These are phyloP conservation scores for Taxillus chinensis DNA, from an alignment of 164 flowering plant species.

Conservation along the genomic window DNA sequence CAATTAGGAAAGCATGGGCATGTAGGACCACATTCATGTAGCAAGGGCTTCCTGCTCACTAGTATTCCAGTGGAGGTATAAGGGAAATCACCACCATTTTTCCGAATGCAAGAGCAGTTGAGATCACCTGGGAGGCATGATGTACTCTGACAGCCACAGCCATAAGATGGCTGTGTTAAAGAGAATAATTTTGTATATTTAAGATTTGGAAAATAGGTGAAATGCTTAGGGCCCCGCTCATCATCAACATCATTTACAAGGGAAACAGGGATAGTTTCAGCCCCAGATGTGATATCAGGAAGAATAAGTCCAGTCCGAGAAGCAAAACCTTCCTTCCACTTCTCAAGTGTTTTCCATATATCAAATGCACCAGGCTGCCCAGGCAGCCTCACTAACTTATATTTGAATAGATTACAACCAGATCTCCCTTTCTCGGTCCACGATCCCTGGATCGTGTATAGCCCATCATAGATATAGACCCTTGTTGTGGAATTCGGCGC, in stretches of 20 bases:
- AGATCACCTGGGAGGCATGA: slow-evolving; percentile 4
- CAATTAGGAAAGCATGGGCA: slow-evolving; percentile 4
- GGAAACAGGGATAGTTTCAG: not conserved
- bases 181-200: not conserved
- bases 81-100: slow-evolving; percentile 1
- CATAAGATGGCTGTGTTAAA: not conserved
- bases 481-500: no score
- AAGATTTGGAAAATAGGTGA: not conserved
- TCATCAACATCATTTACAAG: slow-evolving; percentile 6
- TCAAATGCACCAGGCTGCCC: no score
- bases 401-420: no score
- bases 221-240: slow-evolving; percentile 1
- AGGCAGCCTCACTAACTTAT: no score
- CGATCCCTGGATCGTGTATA: no score
- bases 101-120: slow-evolving; percentile 4
- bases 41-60: not conserved
- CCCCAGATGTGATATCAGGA: not conserved
- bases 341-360: not conserved
- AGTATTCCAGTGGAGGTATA: not conserved
- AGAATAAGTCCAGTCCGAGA: slow-evolving; percentile 1
- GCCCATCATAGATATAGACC: no score
- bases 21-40: slow-evolving; percentile 3
- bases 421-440: no score
- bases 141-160: not conserved
- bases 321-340: not conserved